A percentile compares a stretch with the other conserved stretches of the same genome.
Evolutionary conservation across 148 eudicot species (phyloP).

Genomic region (Arbutus unedo): DNA sequence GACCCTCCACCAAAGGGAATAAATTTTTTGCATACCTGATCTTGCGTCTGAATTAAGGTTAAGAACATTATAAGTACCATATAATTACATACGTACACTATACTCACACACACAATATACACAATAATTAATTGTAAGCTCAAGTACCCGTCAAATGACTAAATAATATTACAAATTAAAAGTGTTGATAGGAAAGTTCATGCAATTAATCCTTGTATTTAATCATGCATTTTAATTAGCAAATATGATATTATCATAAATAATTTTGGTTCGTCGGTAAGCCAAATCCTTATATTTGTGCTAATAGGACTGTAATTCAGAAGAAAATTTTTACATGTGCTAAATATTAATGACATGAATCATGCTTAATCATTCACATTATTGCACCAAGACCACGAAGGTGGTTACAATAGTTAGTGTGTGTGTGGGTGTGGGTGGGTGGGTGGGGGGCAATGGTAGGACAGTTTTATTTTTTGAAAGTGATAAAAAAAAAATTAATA

Average conservation of each 20-base stretch:
- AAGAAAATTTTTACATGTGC: background rate
- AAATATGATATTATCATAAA: background rate
- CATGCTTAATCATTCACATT: background rate
- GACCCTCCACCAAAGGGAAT: conserved; percentile 66
- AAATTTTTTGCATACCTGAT: conserved; percentile 55
- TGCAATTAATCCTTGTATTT: no score
- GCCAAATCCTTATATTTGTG: background rate
- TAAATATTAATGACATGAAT: background rate
- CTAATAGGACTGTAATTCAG: background rate
- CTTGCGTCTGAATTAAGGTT: conserved; percentile 27
- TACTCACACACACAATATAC: background rate
- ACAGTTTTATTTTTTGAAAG: background rate
- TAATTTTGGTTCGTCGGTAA: background rate
- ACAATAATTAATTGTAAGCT: background rate
- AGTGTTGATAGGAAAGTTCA: no score
- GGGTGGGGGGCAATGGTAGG: background rate
- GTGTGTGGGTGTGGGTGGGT: no score
- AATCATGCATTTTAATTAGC: no score
- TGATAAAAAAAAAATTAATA: background rate
- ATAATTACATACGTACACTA: background rate
- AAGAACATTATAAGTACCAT: background rate
- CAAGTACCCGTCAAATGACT: no score
- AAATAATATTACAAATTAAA: no score
- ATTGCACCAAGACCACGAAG: background rate
- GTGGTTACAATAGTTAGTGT: background rate